Percentiles rank a stretch among this genome's conserved stretches.
These are phyloP conservation scores for Penicillium paneum DNA, from an alignment of 2,329 filamentous ascomycete genomes.

Conservation along the genomic window DNA sequence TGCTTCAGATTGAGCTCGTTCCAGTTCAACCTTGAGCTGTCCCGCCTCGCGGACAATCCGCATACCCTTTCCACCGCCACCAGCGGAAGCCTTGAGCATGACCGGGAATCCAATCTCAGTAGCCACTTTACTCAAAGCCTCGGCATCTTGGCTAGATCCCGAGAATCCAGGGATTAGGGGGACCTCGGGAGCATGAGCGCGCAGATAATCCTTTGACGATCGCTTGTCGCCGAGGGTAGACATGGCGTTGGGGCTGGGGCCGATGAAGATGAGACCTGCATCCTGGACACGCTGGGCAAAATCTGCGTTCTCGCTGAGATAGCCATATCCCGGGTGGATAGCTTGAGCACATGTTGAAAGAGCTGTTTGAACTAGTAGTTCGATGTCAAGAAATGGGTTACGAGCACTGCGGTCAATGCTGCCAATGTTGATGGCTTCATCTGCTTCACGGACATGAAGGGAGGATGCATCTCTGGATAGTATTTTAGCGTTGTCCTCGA, in stretches of 20 bases:
- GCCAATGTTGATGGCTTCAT: conserved; percentile 31
- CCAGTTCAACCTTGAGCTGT: background rate
- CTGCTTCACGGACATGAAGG: conserved; percentile 31
- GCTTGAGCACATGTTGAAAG: conserved; percentile 22
- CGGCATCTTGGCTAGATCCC: conserved; percentile 11
- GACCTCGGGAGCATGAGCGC: conserved; percentile 22
- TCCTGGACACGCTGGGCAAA: conserved; percentile 29
- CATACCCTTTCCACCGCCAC: conserved; percentile 13
- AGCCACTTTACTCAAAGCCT: conserved; percentile 1
- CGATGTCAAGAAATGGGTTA: conserved; percentile 15
- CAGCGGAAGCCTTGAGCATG: conserved; percentile 7
- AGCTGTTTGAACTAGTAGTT: conserved; percentile 18
- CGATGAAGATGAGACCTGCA: conserved; percentile 35
- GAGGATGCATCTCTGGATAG: conserved; percentile 27
- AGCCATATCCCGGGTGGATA: conserved; percentile 38
- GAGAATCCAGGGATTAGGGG: conserved; percentile 29
- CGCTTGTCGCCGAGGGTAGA: conserved; percentile 34
- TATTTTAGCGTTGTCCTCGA: background rate
- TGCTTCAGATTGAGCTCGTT: background rate
- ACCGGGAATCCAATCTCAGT: conserved; percentile 19
- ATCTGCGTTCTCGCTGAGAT: conserved; percentile 33
- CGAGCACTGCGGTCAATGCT: conserved; percentile 16
- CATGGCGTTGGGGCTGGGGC: conserved; percentile 31
- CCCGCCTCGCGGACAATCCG: background rate
- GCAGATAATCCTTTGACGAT: conserved; percentile 23